These are phyloP conservation scores for Insectozyma bohioensis DNA, from an alignment of 1,139 yeast species.

Conservation along the genomic window DNA sequence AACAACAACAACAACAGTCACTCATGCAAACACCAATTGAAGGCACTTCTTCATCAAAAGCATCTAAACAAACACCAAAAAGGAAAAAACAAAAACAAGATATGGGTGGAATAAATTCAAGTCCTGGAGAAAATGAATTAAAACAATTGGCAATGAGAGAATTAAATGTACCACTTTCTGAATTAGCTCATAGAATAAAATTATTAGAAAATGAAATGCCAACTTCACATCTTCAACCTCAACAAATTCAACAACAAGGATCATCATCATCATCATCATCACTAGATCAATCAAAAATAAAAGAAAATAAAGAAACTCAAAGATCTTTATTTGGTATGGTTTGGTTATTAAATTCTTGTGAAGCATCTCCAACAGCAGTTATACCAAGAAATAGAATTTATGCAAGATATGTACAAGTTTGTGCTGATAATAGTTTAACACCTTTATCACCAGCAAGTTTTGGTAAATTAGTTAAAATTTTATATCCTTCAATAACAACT, in stretches of 20 bases:
- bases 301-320: conserved; percentile 53
- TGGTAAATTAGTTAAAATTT: conserved; percentile 75
- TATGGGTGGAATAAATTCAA: conserved; percentile 24
- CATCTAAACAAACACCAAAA: conserved; percentile 6
- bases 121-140: conserved; percentile 38
- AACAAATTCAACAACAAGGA: background rate
- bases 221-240: background rate
- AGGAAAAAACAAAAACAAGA: conserved; percentile 27
- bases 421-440: conserved; percentile 63
- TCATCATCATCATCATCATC: conserved; percentile 1
- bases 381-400: conserved; percentile 83
- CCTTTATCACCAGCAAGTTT: conserved; percentile 87
- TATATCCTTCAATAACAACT: conserved; percentile 75
- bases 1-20: conserved; percentile 4
- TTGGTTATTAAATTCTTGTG: conserved; percentile 74
- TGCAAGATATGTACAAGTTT: conserved; percentile 73
- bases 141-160: conserved; percentile 48
- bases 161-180: conserved; percentile 44
- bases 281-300: conserved; percentile 12
- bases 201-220: conserved; percentile 40
- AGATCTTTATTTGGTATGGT: conserved; percentile 81
- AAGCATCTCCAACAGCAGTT: conserved; percentile 62
- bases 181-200: conserved; percentile 51
- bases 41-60: conserved; percentile 1
- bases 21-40: background rate